Conservation (phyloP, 1,139 yeast species). For the Pneumocystis murina region DNA sequence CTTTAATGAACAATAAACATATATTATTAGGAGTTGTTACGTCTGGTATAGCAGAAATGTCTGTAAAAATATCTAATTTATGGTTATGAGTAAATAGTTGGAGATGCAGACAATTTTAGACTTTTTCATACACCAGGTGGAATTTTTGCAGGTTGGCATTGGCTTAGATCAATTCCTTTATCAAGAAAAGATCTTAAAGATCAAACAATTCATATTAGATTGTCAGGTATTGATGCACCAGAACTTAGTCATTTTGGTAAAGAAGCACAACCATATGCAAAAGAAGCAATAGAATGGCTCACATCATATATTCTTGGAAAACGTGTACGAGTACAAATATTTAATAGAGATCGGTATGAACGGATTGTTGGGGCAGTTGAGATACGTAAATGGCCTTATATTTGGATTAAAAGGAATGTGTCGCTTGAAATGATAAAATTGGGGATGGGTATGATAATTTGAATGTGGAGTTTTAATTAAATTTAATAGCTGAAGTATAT, state of each 20-base stretch:
- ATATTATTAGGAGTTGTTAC: background rate
- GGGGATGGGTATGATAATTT: constrained; percentile 40
- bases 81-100: background rate
- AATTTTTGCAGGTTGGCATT: constrained; percentile 75
- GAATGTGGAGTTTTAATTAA: background rate
- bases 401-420: constrained; percentile 52
- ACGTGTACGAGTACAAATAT: constrained; percentile 58
- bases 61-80: no score
- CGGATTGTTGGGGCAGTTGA: constrained; percentile 40
- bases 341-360: constrained; percentile 73
- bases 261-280: constrained; percentile 78
- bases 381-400: constrained; percentile 62
- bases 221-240: constrained; percentile 97
- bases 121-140: constrained; percentile 95
- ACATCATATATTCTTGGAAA: constrained; percentile 47
- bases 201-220: constrained; percentile 43
- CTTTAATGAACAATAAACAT: background rate
- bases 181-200: constrained; percentile 21
- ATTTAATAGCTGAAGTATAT: constrained; percentile 43
- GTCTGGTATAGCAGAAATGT: background rate
- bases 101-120: constrained; percentile 57
- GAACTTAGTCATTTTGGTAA: constrained; percentile 91
- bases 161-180: constrained; percentile 38
- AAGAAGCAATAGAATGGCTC: constrained; percentile 73
- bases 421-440: constrained; percentile 71